Base-by-base conservation (phyloP, 2,329 filamentous ascomycete species). In the Microdochium bolleyi region DNA sequence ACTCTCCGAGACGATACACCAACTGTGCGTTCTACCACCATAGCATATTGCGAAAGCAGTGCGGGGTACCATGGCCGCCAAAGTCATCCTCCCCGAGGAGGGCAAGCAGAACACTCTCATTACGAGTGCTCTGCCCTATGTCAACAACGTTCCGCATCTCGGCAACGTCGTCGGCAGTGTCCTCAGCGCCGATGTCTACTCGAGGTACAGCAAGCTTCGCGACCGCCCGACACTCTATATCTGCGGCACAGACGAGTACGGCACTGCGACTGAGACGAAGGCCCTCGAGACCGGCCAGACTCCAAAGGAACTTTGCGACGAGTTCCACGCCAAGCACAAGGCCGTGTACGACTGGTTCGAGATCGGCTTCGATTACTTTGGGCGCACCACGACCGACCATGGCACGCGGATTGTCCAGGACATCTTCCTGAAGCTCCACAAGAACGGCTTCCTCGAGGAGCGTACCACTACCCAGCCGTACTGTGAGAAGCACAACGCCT, bases 321-420 rank as follows among this genome's bases (percentile, higher is more conserved):
- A 96, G 74, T 96, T 95, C 76, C 89, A 95, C 73, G 84, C 83
- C 62, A 84, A 95, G 54, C 92, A 96, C 73, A 84, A 90, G 62
- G 89, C 88, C 49, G 87, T 96, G 59, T 97, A 97, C 71, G 82
- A 95, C 69, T 96, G 92, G 90, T 99, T 99, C 74, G 84, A 91
- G 65, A 92, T 97, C 64, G 85, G 82, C 54, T 97, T 97, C 67
- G 92, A 97, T 72, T 86, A 92, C 70, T 99, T 97, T 67, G 94
- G 92, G 57, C 87, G 92, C 55, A 97, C 94, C 4, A 90, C 92
- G 2, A 97, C 92, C 19, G 72, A 82, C 52, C 82, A 94, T 63
- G 94, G 97, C 7, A 96, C 91, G 22, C 82, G 90, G 60, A 97
- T 99, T 62, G 89, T 92, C 10, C 94, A 97, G 71, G 83, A 89